Conservation (phyloP, 495 filamentous ascomycete genomes). For the Penicillium herquei region DNA sequence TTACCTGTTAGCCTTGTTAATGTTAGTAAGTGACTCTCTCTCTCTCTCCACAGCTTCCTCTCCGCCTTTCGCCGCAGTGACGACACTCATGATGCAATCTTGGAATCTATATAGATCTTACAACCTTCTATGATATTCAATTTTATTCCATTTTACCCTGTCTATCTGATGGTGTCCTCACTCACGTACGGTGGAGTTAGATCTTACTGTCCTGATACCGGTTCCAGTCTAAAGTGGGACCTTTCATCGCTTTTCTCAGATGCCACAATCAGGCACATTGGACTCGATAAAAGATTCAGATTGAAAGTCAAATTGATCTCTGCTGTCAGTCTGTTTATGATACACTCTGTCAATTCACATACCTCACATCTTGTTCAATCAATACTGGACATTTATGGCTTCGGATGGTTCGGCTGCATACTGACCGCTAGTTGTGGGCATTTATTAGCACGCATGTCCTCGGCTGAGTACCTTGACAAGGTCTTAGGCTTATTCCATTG, state of each 20-base stretch:
- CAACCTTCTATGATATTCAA: background rate
- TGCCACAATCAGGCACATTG: background rate
- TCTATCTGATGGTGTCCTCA: too few relatives aligned
- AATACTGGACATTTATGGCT: background rate
- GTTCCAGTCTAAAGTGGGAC: background rate
- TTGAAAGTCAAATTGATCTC: too few relatives aligned
- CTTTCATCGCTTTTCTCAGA: background rate
- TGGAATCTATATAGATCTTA: background rate
- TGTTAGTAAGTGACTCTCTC: too few relatives aligned
- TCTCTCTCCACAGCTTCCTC: too few relatives aligned
- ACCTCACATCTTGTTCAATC: too few relatives aligned
- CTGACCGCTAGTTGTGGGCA: background rate
- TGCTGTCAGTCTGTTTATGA: too few relatives aligned
- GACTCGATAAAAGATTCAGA: too few relatives aligned
- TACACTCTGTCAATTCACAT: too few relatives aligned
- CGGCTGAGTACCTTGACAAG: background rate
- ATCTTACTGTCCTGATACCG: background rate
- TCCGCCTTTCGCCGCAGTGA: constrained; percentile 16
- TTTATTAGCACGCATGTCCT: background rate
- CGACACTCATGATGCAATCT: background rate
- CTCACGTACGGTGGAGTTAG: background rate
- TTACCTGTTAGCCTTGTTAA: too few relatives aligned
- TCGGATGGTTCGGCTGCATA: background rate
- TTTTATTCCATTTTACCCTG: background rate
- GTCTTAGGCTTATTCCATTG: too few relatives aligned